Conservation (phyloP, 495 filamentous ascomycete genomes). For the Podospora bellae-mahoneyi region DNA sequence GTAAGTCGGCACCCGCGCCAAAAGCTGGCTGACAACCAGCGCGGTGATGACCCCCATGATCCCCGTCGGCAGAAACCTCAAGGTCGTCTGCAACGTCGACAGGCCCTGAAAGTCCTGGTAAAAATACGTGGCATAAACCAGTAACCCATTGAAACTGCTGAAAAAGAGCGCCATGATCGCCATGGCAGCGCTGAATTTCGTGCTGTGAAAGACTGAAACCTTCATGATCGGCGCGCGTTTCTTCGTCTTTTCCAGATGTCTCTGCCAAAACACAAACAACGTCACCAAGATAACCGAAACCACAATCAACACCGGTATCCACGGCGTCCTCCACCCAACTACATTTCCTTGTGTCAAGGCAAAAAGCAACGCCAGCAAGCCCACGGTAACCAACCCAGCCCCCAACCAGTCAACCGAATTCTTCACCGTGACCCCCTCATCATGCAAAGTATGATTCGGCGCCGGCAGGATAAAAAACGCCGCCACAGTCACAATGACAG, state of each 20-base stretch:
- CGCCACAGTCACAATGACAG: conserved; percentile 54
- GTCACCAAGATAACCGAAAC: conserved; percentile 57
- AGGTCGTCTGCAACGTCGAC: conserved; percentile 52
- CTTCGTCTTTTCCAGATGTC: conserved; percentile 47
- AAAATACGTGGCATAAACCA: conserved; percentile 61
- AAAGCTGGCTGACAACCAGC: conserved; percentile 52
- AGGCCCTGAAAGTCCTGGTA: conserved; percentile 59
- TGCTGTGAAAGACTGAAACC: conserved; percentile 52
- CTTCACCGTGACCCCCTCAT: conserved; percentile 26
- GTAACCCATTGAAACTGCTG: conserved; percentile 55
- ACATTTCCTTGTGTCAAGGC: conserved; percentile 62
- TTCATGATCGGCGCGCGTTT: conserved; percentile 55
- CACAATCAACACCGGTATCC: conserved; percentile 61
- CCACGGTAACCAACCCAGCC: conserved; percentile 58
- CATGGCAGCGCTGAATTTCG: conserved; percentile 56
- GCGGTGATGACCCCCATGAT: conserved; percentile 49
- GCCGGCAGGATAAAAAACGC: conserved; percentile 64
- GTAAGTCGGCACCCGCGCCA: conserved; percentile 50
- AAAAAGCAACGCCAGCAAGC: conserved; percentile 60
- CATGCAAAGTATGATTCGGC: conserved; percentile 38
- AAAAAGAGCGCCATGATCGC: conserved; percentile 59
- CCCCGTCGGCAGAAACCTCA: conserved; percentile 60
- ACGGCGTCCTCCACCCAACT: conserved; percentile 64
- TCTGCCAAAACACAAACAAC: conserved; percentile 64
- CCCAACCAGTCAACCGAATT: conserved; percentile 62